Evolutionary conservation across 305 asterid genomes (phyloP).

Genomic region (Rubia peregrina): DNA sequence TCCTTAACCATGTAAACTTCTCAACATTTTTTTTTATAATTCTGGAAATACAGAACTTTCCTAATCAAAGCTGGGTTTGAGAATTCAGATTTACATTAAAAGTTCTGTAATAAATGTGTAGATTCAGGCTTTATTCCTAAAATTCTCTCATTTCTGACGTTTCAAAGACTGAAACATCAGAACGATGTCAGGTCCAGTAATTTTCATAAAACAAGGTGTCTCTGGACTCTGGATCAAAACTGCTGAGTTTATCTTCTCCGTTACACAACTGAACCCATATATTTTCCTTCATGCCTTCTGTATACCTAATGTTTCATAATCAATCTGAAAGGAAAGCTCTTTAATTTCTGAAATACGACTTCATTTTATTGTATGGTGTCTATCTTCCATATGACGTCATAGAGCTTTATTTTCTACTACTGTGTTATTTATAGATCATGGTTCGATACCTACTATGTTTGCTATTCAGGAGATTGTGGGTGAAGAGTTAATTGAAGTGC

Average conservation of each 20-base stretch:
- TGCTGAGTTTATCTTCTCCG: not conserved
- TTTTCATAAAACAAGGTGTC: not conserved
- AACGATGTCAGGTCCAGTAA: not conserved
- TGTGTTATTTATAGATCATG: not conserved
- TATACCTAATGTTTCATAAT: not conserved
- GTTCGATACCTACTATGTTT: not conserved
- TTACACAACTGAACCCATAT: not conserved
- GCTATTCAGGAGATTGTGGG: constrained; percentile 85
- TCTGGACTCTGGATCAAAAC: not conserved
- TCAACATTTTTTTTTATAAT: not conserved
- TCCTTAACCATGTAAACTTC: not conserved
- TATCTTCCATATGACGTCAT: not conserved
- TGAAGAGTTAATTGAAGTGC: constrained; percentile 67
- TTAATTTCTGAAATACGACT: not conserved
- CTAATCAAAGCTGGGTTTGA: not conserved
- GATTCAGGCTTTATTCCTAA: not conserved
- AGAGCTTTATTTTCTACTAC: not conserved
- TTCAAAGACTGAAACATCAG: not conserved
- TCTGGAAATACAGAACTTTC: not conserved
- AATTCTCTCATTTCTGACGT: not conserved
- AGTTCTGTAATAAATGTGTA: not conserved
- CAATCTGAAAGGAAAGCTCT: not conserved
- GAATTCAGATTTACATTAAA: not conserved
- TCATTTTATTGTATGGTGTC: not conserved
- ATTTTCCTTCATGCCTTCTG: not conserved